Evolutionary conservation across 2,329 filamentous ascomycete species (phyloP), one percentile per base, ranked within the genome.

Genomic region (Epichloe sibirici): DNA sequence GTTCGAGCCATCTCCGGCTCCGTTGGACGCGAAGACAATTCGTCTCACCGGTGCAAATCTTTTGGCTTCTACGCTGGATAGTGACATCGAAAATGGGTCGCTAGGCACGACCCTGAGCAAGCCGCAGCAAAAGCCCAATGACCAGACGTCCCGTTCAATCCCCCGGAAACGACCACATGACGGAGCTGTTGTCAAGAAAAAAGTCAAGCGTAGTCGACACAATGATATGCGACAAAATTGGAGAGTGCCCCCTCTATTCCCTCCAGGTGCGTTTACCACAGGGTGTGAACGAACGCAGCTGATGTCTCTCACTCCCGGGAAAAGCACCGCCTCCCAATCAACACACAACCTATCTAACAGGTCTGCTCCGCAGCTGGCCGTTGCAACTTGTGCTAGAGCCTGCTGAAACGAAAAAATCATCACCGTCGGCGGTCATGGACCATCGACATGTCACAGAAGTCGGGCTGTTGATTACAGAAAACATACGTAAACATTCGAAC

Each of bases 401-500:
- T 1, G 21, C 21, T 37, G 43, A 37, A 35, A 52, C 42, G 2
- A 49, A 34, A 21, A 45, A 44, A 13, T 37, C 40, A 7, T 31
- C 25, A n/a, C 52, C 52, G 1, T 28, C 45, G 5, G 31, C 44
- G 1, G 38, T 46, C 13, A 53, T 50, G 6, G 40, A 59, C 23
- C 9, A 23, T 23, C 50, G 46, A 13, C 23, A 42, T 3, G 46
- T 57, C 9, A 52, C 56, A 3, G 44, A 58, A 15, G 53, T 49
- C 4, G 58, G 59, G 4, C 53, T 61, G 11, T 21, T 59, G 21
- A 34, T 61, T 2, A 53, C 50, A 13, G 53, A 58, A 12, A 21
- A 23, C 3, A 34, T 61, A 4, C 45, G 47, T 12, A 17, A 11
- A 15, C 37, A 45, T 2, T 49, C 52, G 1, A 48, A 53, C 9